These are phyloP conservation scores for Urtica urens DNA, from an alignment of 306 rosid genomes.

Conservation along the genomic window DNA sequence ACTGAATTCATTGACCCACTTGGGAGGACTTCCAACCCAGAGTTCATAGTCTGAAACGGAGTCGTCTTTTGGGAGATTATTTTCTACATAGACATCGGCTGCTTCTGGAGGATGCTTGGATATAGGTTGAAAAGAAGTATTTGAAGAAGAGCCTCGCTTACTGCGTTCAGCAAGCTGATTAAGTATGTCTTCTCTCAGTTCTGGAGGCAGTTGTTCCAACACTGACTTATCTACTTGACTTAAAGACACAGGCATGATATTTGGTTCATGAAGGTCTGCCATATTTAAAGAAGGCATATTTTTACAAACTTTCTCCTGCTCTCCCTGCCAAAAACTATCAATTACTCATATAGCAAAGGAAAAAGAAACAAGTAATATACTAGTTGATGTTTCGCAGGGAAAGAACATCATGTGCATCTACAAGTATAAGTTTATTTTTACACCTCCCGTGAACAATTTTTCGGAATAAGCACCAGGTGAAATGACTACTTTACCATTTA, in stretches of 20 bases:
- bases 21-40: slow-evolving; percentile 78
- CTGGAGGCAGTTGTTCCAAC: slow-evolving; percentile 64
- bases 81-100: slow-evolving; percentile 17
- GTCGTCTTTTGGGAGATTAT: slow-evolving; percentile 22
- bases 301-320: slow-evolving; percentile 22
- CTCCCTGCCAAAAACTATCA: slow-evolving; percentile 19
- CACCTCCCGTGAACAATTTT: background rate
- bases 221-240: slow-evolving; percentile 80
- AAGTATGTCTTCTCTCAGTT: slow-evolving; percentile 53
- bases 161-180: slow-evolving; percentile 70
- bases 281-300: slow-evolving; percentile 22
- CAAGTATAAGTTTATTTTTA: slow-evolving; percentile 2
- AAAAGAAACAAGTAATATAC: background rate
- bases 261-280: slow-evolving; percentile 32
- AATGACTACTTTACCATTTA: background rate
- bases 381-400: background rate
- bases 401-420: background rate
- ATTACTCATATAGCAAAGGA: background rate
- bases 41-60: slow-evolving; percentile 28
- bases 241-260: slow-evolving; percentile 70
- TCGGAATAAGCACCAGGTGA: background rate
- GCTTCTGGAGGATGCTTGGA: slow-evolving; percentile 20
- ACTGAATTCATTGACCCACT: slow-evolving; percentile 69
- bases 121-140: slow-evolving; percentile 17
- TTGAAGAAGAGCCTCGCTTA: slow-evolving; percentile 33